Base-by-base conservation (phyloP, 805 yeast species). In the Candida ponderosae region DNA sequence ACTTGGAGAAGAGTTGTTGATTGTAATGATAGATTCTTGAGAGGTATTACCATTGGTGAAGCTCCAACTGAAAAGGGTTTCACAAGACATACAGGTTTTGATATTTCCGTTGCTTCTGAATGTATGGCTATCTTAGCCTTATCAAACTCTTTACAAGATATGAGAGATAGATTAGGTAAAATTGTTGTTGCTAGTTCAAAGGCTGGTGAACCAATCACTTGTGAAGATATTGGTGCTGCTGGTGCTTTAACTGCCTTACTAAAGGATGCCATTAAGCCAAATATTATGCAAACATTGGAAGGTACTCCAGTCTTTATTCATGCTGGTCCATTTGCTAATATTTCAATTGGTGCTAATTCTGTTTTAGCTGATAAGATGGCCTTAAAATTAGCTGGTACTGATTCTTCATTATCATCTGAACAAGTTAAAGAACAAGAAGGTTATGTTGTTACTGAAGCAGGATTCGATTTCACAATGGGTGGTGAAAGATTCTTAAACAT, bases 401-500 rank as follows among this genome's bases (percentile, higher is more conserved):
- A 72, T 14, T 58, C 73, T n/a, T 65, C 64, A 34, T 66, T 62
- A 45, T 64, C 67, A 52, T n/a, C n/a, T n/a, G n/a, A n/a, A n/a
- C n/a, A n/a, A n/a, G n/a, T n/a, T n/a, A 51, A 63, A 35, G 68
- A 68, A 38, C 72, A 72, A 51, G 72, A 72, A 47, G 93, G 94
- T 43, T 83, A 74, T 50, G 94, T 83, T 43, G 81, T 83, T 37
- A 83, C 94, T 34, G 94, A 83, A 60, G 94, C 94, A 16, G 94
- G 94, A 44, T 83, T 83, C 63, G 94, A 83, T 61, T 83, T 83
- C 69, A 83, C 93, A 36, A 83, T 83, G 94, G 94, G 94, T 56
- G 94, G 94, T 59, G 94, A 83, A 66, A 69, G 94, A 63, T 83
- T 83, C 61, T 68, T 81, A 59, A 81, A 83, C 62, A 83, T 83